Percentiles rank a stretch among this genome's conserved stretches.
Conservation (phyloP, 306 rosid genomes). For the Chamaecrista fasciculata region DNA sequence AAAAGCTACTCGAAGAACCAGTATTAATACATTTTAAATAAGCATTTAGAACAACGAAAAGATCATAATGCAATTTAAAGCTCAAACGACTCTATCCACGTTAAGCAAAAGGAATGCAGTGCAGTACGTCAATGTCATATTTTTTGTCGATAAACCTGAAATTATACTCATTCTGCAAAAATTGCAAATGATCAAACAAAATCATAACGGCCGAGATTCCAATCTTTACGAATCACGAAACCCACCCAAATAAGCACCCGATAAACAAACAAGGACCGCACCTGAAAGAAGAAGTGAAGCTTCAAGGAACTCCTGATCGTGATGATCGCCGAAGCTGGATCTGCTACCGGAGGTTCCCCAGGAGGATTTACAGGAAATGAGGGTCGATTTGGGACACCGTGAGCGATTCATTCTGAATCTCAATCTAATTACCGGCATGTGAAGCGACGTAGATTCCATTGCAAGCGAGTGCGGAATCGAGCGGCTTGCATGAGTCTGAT, state of each 20-base stretch:
- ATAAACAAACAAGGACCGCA: constrained; percentile 17
- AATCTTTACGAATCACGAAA: not conserved
- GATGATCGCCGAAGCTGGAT: constrained; percentile 48
- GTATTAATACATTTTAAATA: not conserved
- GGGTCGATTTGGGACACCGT: constrained; percentile 38
- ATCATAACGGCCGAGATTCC: not conserved
- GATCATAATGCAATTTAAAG: not conserved
- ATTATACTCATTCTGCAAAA: not conserved
- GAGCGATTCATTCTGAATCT: constrained; percentile 29
- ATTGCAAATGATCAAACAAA: not conserved
- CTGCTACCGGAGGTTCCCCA: constrained; percentile 35
- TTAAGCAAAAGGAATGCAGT: not conserved
- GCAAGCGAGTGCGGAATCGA: constrained; percentile 32
- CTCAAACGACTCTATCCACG: not conserved
- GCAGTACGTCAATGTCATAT: not conserved
- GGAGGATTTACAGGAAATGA: constrained; percentile 61
- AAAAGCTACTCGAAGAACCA: not conserved
- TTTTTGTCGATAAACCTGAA: not conserved
- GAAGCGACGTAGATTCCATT: constrained; percentile 33
- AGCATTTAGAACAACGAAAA: not conserved
- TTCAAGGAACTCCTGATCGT: constrained; percentile 53
- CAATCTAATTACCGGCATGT: constrained; percentile 31
- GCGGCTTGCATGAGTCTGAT: constrained; percentile 42
- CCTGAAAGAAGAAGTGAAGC: constrained; percentile 95
- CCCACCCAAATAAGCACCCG: not conserved